A percentile compares a stretch with the other conserved stretches of the same genome.
These are phyloP conservation scores for Metarhizium album DNA, from an alignment of 2,329 filamentous ascomycete species.

Conservation along the genomic window DNA sequence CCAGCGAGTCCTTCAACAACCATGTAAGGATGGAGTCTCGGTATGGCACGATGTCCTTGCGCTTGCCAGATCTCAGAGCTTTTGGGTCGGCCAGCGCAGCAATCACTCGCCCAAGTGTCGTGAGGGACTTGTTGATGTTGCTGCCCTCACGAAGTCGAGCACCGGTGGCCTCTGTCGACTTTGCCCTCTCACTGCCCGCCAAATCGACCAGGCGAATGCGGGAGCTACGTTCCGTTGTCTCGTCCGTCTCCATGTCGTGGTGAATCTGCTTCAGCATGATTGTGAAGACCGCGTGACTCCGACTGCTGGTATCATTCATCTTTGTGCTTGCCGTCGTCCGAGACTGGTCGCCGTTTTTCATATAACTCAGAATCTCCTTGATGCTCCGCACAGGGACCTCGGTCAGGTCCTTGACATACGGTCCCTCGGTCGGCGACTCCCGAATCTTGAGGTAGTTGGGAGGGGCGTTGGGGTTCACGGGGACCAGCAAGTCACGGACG, in stretches of 20 bases:
- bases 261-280: conserved; percentile 98
- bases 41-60: conserved; percentile 68
- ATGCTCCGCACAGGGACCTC: conserved; percentile 86
- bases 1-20: conserved; percentile 90
- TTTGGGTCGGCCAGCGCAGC: conserved; percentile 73
- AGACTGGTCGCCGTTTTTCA: conserved; percentile 80
- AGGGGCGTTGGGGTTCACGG: conserved; percentile 55
- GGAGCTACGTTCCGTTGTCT: conserved; percentile 89
- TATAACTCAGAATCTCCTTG: conserved; percentile 76
- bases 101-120: conserved; percentile 90
- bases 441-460: conserved; percentile 95
- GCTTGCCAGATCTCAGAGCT: conserved; percentile 43
- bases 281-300: conserved; percentile 95
- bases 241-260: conserved; percentile 93
- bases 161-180: conserved; percentile 89
- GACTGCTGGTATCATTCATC: conserved; percentile 98
- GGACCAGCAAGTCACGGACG: conserved; percentile 83
- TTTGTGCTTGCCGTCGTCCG: conserved; percentile 89
- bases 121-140: conserved; percentile 98
- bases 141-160: conserved; percentile 84
- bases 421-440: conserved; percentile 87
- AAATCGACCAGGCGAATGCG: conserved; percentile 92
- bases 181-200: conserved; percentile 88
- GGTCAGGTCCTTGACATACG: conserved; percentile 93
- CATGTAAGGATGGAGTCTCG: conserved; percentile 75